Base-by-base conservation (phyloP, 345 rosid species). In the Pistacia vera region DNA sequence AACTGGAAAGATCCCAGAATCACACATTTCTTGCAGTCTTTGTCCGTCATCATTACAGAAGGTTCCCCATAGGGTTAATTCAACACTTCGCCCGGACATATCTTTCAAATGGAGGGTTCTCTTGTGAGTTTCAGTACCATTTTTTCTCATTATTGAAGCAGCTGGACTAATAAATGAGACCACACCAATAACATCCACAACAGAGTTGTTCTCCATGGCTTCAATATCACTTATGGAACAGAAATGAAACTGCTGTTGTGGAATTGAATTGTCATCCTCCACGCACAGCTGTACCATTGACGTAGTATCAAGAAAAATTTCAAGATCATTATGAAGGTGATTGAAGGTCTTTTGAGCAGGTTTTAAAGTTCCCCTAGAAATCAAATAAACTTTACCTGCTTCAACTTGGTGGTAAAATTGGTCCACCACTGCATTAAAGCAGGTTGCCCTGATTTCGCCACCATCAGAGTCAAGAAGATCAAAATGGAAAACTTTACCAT, bases 361-460 rank as follows among this genome's bases (percentile, higher is more conserved):
- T 81, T 82, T 89, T 68, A 93, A 75, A 76, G 25, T 89, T 69
- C 99, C 99, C 81, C 70, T 88, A 28, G 99, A 92, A 76, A 95
- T 84, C 84, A 92, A 64, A 85, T 93, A 95, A 76, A 95, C 83
- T 74, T 81, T 90, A 28, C 99, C 95, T 49, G 84, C 81, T 81
- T 92, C 93, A 86, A 95, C 91, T 88, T 84, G 85, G 81, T 86
- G 78, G 79, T 84, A 92, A 77, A 95, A 93, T 46, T 86, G 90
- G 78, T 92, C 99, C 68, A 89, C 99, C 77, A 88, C 93, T 52
- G 92, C 86, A 71, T 95, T 95, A 64, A 90, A 95, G 85, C 99
- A 92, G n/a, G 98, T 93, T 66, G 85, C 98, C 56, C 97, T 81
- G 70, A 95, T 95, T 83, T 95, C 99, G 56, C 99, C 99, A 35